Evolutionary conservation across 345 rosid species (phyloP), one percentile per base, ranked within the genome.

Genomic region (Citrus australasica): DNA sequence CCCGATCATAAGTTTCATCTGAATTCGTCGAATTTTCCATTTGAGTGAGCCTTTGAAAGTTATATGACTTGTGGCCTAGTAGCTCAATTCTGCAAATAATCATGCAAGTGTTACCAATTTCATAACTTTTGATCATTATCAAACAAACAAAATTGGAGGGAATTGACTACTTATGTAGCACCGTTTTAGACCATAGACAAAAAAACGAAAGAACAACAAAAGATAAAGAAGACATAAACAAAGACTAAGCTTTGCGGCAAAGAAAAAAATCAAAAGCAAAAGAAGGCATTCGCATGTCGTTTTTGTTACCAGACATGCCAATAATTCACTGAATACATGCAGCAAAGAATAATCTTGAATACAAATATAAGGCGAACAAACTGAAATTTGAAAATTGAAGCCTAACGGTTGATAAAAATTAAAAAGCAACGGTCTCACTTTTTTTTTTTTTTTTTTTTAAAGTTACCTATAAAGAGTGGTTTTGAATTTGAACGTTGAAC

Each of bases 391-490:
- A 83, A 92, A 88, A 77, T 68, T 48, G 51, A 88, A 76, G 84
- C 79, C 40, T 17, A 82, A 85, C 82, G 79, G 84, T 72, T 79
- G 28, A 76, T 25, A 33, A 56, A 76, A 27, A 78, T 32, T 27
- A 48, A 76, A 85, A 86, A 79, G 88, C 86, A 88, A 90, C 88
- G 90, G 86, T 83, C 86, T 79, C 74, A 24, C 76, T 24, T 78
- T 69, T 53, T 62, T 73, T 79, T 67, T 25, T 67, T 25, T 59
- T 62, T 10, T 42, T 46, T 42, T 42, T 13, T 1, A 3, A 80
- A 63, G 59, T 86, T 81, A 87, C 85, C 90, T 89, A 85, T 82
- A 81, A 69, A 59, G 61, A 46, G 66, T 22, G 59, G 71, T 64
- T 82, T 92, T 84, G 90, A 89, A 88, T 81, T 87, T 72, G 85